A percentile compares a stretch with the other conserved stretches of the same genome.
Conservation (phyloP, 139 green algal species). For the Edaphochlamys debaryana region DNA sequence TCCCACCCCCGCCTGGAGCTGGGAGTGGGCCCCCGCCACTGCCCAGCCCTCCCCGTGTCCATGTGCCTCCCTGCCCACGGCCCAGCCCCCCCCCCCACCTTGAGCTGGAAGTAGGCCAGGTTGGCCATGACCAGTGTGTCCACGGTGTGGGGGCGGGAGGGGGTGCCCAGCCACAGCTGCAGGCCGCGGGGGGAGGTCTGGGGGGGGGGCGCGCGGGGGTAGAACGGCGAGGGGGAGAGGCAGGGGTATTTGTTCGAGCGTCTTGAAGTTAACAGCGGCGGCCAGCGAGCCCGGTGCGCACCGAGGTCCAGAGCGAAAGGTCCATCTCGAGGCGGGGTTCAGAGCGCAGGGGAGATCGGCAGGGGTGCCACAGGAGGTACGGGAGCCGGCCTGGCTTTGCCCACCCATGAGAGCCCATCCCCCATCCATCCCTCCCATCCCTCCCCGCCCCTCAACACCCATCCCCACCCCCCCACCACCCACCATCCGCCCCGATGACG, state of each 20-base stretch:
- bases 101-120: constrained; percentile 99
- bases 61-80: neutral
- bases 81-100: too few relatives aligned
- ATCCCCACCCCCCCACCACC: neutral
- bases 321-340: too few relatives aligned
- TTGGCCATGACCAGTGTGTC: constrained; percentile 98
- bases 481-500: constrained; percentile 8
- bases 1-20: too few relatives aligned
- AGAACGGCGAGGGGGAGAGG: neutral
- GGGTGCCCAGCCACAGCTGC: constrained; percentile 88
- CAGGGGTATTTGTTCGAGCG: too few relatives aligned
- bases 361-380: too few relatives aligned
- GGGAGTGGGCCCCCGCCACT: constrained; percentile 50
- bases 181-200: constrained; percentile 87
- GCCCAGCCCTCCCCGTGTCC: constrained; percentile 60
- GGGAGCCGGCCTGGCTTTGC: too few relatives aligned
- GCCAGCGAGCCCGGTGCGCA: too few relatives aligned
- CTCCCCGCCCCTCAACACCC: neutral
- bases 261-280: too few relatives aligned
- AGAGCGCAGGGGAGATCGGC: too few relatives aligned
- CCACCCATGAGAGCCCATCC: too few relatives aligned
- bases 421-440: neutral
- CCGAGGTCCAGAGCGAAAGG: too few relatives aligned
- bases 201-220: constrained; percentile 5
- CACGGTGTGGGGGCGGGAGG: constrained; percentile 55